phyloP scores from a whole-genome alignment of 768 basidiomycete genomes.

The Suillus lakei region DNA sequence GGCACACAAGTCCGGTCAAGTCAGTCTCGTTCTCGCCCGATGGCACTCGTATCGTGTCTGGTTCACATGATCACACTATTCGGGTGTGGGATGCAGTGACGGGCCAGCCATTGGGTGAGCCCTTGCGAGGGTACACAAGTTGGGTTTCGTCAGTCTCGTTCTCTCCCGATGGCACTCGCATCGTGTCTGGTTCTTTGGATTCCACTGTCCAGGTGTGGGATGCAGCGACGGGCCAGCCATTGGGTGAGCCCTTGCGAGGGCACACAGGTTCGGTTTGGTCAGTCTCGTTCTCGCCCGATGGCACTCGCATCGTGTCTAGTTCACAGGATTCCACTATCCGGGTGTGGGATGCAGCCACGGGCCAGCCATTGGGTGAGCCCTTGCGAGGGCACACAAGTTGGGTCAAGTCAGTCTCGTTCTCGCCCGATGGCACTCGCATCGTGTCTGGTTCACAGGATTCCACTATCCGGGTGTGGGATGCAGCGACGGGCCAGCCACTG shows the following conservation, averaged over 20 bases:
- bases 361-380: neutral
- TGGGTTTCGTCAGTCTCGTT: slow-evolving; percentile 13
- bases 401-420: slow-evolving; percentile 3
- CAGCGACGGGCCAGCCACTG: slow-evolving; percentile 21
- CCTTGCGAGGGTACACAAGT: slow-evolving; percentile 10
- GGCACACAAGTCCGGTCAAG: slow-evolving; percentile 2
- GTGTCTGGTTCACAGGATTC: neutral
- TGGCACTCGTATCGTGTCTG: slow-evolving; percentile 11
- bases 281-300: slow-evolving; percentile 24
- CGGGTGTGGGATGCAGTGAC: slow-evolving; percentile 9
- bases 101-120: neutral
- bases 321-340: slow-evolving; percentile 18
- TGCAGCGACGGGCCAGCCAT: slow-evolving; percentile 4
- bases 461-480: slow-evolving; percentile 14
- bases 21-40: slow-evolving; percentile 19
- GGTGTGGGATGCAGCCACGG: slow-evolving; percentile 19
- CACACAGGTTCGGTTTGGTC: slow-evolving; percentile 17
- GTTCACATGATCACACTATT: slow-evolving; percentile 18
- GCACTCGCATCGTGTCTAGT: slow-evolving; percentile 23
- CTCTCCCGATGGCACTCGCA: slow-evolving; percentile 16
- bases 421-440: slow-evolving; percentile 6
- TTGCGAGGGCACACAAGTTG: neutral
- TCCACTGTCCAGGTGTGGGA: slow-evolving; percentile 13
- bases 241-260: slow-evolving; percentile 13
- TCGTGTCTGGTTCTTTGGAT: slow-evolving; percentile 15